Base-by-base conservation (phyloP, 768 basidiomycete species). In the Russula lepida region DNA sequence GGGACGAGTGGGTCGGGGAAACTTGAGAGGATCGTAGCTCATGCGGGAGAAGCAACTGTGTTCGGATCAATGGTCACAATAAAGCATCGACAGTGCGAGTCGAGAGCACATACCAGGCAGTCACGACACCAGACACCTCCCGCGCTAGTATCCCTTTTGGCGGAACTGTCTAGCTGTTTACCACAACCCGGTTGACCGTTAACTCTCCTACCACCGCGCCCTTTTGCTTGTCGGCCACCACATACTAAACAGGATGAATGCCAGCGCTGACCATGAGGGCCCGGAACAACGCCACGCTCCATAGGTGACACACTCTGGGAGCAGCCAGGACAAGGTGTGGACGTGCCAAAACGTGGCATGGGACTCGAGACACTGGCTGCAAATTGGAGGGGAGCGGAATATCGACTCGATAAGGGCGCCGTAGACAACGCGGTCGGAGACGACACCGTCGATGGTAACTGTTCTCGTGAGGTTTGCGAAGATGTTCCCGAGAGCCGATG, bases 271-370 rank as follows among this genome's bases (percentile, higher is more conserved):
- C 87, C 87, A 62, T 88, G 85, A 25, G 91, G 91, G 5, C 91
- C 91, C 28, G 89, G 85, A 41, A 93, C 86, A 32, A 92, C 89
- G 9, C 91, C 91, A 60, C 81, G 78, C 68, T 92, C 91, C 89
- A 93, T 92, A 1, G 81, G 81, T 17, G 88, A 88, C 13, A 92
- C 91, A 0, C 81, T 69, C 66, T 81, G 83, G 55, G 76, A 77
- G 71, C 91, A 93, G 27, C 88, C 89, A 11, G 89, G 89, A 67
- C 91, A 93, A 15, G 76, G 65, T n/a, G 77, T 74, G 35, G 78
- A 76, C 52, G 79, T 78, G 13, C 85, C 86, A 68, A 86, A 87
- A 6, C 83, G 81, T 46, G 82, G 78, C 65, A 78, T 59, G 65
- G 71, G 57, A 58, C 68, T 63, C 64, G 71, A 56, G 6, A 71